Evolutionary conservation across 106 monocot species (phyloP).

Genomic region (Allium fistulosum): DNA sequence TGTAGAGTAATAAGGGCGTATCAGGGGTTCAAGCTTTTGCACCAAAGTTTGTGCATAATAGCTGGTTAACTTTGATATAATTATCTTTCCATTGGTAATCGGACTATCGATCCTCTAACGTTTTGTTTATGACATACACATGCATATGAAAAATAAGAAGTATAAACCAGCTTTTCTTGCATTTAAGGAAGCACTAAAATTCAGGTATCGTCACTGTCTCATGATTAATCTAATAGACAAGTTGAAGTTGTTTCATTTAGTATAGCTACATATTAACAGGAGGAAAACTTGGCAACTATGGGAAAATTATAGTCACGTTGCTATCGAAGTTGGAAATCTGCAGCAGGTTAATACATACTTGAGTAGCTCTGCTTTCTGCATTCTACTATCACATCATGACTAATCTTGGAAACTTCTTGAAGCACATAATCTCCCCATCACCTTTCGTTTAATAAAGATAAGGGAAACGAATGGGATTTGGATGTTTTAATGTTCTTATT

Average conservation of each 20-base stretch:
- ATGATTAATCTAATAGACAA: too few relatives aligned
- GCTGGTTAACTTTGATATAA: not conserved
- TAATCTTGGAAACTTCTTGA: too few relatives aligned
- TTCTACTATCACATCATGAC: too few relatives aligned
- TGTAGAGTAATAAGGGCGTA: too few relatives aligned
- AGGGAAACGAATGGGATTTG: too few relatives aligned
- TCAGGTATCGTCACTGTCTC: constrained; percentile 31
- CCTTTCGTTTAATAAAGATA: too few relatives aligned
- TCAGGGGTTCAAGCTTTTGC: too few relatives aligned
- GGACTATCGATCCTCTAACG: not conserved
- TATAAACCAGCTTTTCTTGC: constrained; percentile 64
- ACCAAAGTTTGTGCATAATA: not conserved
- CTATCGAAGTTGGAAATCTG: constrained; percentile 66
- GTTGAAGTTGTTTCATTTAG: not conserved
- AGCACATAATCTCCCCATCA: too few relatives aligned
- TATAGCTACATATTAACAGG: constrained; percentile 26
- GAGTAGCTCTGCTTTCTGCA: too few relatives aligned
- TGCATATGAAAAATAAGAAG: constrained; percentile 81
- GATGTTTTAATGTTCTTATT: too few relatives aligned
- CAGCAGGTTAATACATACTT: constrained; percentile 31
- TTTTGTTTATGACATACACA: constrained; percentile 7
- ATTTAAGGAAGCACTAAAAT: constrained; percentile 91
- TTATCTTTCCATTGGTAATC: not conserved
- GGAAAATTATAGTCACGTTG: constrained; percentile 89
- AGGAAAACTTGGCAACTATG: constrained; percentile 95